phyloP scores from a whole-genome alignment of 768 basidiomycete species.

The Pleurotus salmoneostramineus region DNA sequence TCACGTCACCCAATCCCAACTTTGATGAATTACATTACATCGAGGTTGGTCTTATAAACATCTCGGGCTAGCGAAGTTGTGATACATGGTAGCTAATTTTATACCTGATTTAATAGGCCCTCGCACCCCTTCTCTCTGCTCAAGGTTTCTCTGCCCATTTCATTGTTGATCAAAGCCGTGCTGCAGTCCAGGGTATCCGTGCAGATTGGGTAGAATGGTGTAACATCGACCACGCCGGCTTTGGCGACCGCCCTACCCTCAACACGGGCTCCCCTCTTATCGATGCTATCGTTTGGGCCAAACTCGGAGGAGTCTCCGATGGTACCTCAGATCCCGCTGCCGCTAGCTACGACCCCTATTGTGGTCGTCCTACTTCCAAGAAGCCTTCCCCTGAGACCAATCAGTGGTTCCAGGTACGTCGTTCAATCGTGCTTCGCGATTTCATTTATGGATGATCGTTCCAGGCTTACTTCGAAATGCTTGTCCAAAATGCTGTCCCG shows the following conservation, averaged over 20 bases:
- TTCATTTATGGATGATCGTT: not conserved
- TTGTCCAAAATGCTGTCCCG: slow-evolving; percentile 52
- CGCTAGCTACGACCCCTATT: slow-evolving; percentile 47
- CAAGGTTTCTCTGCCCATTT: slow-evolving; percentile 28
- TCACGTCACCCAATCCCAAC: slow-evolving; percentile 52
- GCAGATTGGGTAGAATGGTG: slow-evolving; percentile 28
- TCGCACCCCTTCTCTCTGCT: slow-evolving; percentile 40
- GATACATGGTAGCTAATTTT: too few species aligned
- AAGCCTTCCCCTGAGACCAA: slow-evolving; percentile 60
- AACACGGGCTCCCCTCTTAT: slow-evolving; percentile 50
- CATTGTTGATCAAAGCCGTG: slow-evolving; percentile 32
- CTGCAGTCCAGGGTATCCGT: slow-evolving; percentile 20
- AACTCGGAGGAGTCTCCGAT: slow-evolving; percentile 66
- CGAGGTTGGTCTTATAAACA: slow-evolving; percentile 25
- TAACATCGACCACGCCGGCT: slow-evolving; percentile 24
- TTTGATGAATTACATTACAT: slow-evolving; percentile 62
- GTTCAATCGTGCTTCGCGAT: not conserved
- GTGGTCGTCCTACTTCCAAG: slow-evolving; percentile 45
- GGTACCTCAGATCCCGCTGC: slow-evolving; percentile 55
- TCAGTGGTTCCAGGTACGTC: slow-evolving; percentile 53
- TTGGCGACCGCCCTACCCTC: slow-evolving; percentile 36
- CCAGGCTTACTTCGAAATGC: slow-evolving; percentile 47
- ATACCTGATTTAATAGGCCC: slow-evolving; percentile 27
- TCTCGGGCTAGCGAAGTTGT: too few species aligned
- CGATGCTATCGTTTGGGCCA: slow-evolving; percentile 63